These are phyloP conservation scores for Pythium diclinum DNA, from an alignment of 352 stramenopile genomes.

Conservation along the genomic window DNA sequence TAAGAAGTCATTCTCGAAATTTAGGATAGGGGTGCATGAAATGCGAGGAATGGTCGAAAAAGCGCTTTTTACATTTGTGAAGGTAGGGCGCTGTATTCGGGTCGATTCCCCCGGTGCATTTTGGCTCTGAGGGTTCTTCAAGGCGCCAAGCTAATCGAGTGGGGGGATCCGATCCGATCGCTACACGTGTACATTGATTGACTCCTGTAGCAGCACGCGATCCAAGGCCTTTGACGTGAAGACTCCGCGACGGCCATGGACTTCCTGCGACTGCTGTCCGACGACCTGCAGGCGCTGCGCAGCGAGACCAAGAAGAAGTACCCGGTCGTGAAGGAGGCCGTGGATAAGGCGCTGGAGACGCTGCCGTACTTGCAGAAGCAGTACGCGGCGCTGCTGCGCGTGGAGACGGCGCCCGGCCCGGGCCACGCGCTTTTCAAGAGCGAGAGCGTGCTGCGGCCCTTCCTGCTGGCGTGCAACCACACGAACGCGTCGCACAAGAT, in stretches of 20 bases:
- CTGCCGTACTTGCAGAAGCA: constrained; percentile 93
- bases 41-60: constrained; percentile 9
- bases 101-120: background rate
- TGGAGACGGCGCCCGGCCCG: constrained; percentile 77
- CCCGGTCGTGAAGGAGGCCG: constrained; percentile 94
- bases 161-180: background rate
- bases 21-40: background rate
- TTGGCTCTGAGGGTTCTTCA: constrained; percentile 3
- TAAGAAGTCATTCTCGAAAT: background rate
- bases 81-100: background rate
- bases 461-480: constrained; percentile 97
- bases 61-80: constrained; percentile 6
- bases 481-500: constrained; percentile 93
- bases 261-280: constrained; percentile 88
- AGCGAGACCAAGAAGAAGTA: constrained; percentile 88
- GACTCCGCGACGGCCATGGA: constrained; percentile 63
- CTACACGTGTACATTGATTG: background rate
- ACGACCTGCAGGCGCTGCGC: constrained; percentile 85
- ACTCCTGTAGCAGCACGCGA: background rate
- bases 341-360: constrained; percentile 93
- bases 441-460: constrained; percentile 94
- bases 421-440: constrained; percentile 92
- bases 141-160: background rate
- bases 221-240: background rate
- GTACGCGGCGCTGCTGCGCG: constrained; percentile 88